Evolutionary conservation across 495 filamentous ascomycete genomes (phyloP).

Genomic region (Penicillium canariense): DNA sequence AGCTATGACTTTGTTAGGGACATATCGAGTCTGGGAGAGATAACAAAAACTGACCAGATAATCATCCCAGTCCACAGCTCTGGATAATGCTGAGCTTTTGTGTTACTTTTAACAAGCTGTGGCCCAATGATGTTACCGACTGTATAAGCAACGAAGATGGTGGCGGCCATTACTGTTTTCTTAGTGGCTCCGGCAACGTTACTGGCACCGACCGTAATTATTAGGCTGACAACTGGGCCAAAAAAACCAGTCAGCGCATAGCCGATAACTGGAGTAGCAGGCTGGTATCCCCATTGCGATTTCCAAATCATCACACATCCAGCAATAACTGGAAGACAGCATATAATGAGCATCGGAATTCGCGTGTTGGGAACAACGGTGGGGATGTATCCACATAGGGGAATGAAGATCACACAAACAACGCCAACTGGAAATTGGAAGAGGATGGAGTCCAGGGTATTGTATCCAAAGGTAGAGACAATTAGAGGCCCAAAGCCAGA

Average conservation of each 20-base stretch:
- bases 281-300: slow-evolving; percentile 60
- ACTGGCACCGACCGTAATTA: slow-evolving; percentile 64
- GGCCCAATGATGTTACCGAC: slow-evolving; percentile 73
- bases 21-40: neutral
- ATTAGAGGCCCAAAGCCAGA: slow-evolving; percentile 74
- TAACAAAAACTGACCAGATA: slow-evolving; percentile 55
- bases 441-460: slow-evolving; percentile 62
- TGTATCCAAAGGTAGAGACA: slow-evolving; percentile 70
- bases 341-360: slow-evolving; percentile 59
- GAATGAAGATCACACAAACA: slow-evolving; percentile 61
- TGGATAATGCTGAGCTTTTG: slow-evolving; percentile 63
- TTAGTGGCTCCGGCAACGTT: slow-evolving; percentile 79
- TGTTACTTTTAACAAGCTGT: slow-evolving; percentile 63
- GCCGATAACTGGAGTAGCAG: slow-evolving; percentile 61
- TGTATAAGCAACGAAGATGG: slow-evolving; percentile 72
- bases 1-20: slow-evolving; percentile 41
- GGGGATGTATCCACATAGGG: slow-evolving; percentile 61
- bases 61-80: slow-evolving; percentile 68
- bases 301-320: slow-evolving; percentile 76
- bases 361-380: slow-evolving; percentile 60
- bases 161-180: slow-evolving; percentile 69
- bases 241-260: slow-evolving; percentile 72
- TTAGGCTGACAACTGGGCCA: slow-evolving; percentile 61
- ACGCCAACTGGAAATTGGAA: slow-evolving; percentile 72
- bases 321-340: slow-evolving; percentile 69